Percentiles rank a stretch among this genome's conserved stretches.
These are phyloP conservation scores for Fallopia convolvulus DNA, from an alignment of 148 eudicot species.

Conservation along the genomic window DNA sequence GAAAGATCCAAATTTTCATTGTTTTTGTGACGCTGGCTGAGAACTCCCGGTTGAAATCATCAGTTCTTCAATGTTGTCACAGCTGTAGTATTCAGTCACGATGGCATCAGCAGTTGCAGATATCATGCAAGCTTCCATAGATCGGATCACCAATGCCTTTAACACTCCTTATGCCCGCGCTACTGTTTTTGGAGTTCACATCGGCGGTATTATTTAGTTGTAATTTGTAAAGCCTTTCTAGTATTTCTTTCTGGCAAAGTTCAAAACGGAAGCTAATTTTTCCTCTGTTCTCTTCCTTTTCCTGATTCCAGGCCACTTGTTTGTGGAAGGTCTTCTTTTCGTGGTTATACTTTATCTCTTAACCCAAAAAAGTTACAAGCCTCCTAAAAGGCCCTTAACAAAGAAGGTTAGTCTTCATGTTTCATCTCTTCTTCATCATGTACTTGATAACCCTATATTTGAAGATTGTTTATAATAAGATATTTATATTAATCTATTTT, in stretches of 20 bases:
- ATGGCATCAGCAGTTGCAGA: conserved; percentile 26
- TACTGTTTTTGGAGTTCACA: conserved; percentile 77
- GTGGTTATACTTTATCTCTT: conserved; percentile 74
- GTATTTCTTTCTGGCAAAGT: background rate
- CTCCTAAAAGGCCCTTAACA: conserved; percentile 89
- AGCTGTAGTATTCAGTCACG: background rate
- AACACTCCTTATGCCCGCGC: conserved; percentile 74
- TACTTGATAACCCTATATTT: background rate
- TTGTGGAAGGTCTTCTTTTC: conserved; percentile 86
- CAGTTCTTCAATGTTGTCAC: background rate
- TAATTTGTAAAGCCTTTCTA: too few species aligned
- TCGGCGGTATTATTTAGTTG: conserved; percentile 48
- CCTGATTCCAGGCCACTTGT: conserved; percentile 64
- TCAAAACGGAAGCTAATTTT: background rate
- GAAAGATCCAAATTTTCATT: too few species aligned
- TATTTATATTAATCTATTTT: background rate
- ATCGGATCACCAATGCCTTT: conserved; percentile 46
- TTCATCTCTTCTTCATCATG: background rate
- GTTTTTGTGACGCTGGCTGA: too few species aligned
- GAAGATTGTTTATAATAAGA: background rate
- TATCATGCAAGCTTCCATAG: conserved; percentile 39
- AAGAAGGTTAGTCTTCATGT: conserved; percentile 46
- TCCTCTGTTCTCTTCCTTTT: conserved; percentile 6
- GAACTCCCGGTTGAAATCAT: background rate
- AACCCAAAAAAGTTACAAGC: conserved; percentile 89